Conservation (phyloP, 805 yeast species). For the Ogataea ganodermae region DNA sequence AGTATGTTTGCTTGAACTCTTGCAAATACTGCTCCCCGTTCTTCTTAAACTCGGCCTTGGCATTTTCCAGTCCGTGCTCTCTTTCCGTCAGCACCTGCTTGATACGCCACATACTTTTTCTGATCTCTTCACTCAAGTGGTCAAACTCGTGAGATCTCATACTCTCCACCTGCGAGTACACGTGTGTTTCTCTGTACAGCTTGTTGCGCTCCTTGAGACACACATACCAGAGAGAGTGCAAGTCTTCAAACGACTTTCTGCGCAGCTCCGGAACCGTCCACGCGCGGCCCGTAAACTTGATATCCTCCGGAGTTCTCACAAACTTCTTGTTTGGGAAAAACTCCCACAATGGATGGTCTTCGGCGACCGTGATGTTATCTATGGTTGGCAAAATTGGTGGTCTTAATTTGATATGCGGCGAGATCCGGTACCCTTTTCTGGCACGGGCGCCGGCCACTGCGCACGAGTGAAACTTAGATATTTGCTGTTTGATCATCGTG, state of each 20-base stretch:
- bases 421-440: constrained; percentile 39
- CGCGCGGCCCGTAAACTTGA: constrained; percentile 60
- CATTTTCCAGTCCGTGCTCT: constrained; percentile 66
- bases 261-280: constrained; percentile 91
- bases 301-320: constrained; percentile 58
- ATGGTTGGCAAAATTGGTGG: constrained; percentile 86
- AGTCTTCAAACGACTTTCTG: constrained; percentile 86
- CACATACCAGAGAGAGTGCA: constrained; percentile 89
- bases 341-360: constrained; percentile 94
- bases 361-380: constrained; percentile 67
- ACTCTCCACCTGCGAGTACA: constrained; percentile 45
- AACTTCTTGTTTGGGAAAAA: constrained; percentile 71
- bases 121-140: constrained; percentile 42
- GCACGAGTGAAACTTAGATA: constrained; percentile 38
- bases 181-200: constrained; percentile 71
- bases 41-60: constrained; percentile 46
- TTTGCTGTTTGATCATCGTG: constrained; percentile 19
- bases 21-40: constrained; percentile 51
- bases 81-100: constrained; percentile 88
- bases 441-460: constrained; percentile 37
- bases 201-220: constrained; percentile 81
- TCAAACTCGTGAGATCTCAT: constrained; percentile 24
- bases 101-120: constrained; percentile 73
- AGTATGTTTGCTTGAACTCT: constrained; percentile 60
- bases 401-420: constrained; percentile 55